Evolutionary conservation across 1,284 basidiomycete genomes (phyloP).

Genomic region (Ceratorhiza oryzae-sativae): DNA sequence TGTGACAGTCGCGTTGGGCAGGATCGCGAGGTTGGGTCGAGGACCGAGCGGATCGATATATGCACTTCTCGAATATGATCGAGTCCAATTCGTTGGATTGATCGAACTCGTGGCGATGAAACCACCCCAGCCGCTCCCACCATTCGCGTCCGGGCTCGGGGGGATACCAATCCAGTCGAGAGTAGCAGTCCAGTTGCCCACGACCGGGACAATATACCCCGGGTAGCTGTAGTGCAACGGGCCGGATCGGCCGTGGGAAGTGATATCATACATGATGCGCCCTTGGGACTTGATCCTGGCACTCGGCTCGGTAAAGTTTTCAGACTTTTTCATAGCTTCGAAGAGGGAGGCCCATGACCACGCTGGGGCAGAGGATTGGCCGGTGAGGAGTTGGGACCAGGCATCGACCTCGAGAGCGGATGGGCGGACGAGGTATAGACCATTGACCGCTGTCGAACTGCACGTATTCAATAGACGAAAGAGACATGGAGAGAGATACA

Average conservation of each 20-base stretch:
- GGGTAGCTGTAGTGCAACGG: too few species aligned
- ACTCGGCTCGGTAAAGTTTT: conserved; percentile 55
- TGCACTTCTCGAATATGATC: too few species aligned
- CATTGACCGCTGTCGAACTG: conserved; percentile 64
- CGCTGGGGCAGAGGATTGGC: conserved; percentile 49
- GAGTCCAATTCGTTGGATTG: too few species aligned
- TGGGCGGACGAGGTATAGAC: conserved; percentile 69
- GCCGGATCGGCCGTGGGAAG: conserved; percentile 57
- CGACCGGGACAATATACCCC: too few species aligned
- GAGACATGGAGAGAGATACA: background rate
- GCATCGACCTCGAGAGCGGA: conserved; percentile 62
- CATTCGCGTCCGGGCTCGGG: too few species aligned
- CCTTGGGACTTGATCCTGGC: conserved; percentile 47
- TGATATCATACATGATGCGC: conserved; percentile 51
- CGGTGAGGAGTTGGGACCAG: conserved; percentile 58
- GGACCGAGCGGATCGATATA: too few species aligned
- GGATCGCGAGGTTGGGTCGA: too few species aligned
- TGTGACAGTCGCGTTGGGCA: too few species aligned
- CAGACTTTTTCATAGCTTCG: conserved; percentile 63
- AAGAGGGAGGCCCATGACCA: conserved; percentile 67
- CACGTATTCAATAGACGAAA: conserved; percentile 44
- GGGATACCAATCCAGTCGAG: too few species aligned
- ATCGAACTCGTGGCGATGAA: too few species aligned
- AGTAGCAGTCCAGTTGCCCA: too few species aligned
- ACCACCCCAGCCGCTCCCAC: too few species aligned